Conservation (phyloP, 2,329 filamentous ascomycete species). For the Coniochaeta pulveracea region DNA sequence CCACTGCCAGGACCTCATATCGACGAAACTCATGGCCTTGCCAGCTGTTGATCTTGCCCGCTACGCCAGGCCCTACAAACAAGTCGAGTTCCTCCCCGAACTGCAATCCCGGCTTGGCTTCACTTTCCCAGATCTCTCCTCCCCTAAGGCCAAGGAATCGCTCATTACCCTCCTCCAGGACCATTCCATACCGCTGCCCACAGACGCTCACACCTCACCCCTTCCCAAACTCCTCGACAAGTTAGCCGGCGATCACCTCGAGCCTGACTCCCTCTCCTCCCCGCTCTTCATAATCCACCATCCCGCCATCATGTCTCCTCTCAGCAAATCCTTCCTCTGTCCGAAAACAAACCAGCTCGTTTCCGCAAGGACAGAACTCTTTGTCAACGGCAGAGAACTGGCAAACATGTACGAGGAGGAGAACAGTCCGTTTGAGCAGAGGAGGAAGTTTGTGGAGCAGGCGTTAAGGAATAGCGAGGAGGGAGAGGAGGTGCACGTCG, state of each 20-base stretch:
- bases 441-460: constrained; percentile 63
- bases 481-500: constrained; percentile 38
- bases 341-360: constrained; percentile 57
- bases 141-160: constrained; percentile 42
- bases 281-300: constrained; percentile 86
- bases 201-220: constrained; percentile 42
- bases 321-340: constrained; percentile 77
- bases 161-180: constrained; percentile 13
- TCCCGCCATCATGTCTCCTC: constrained; percentile 79
- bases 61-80: constrained; percentile 43
- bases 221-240: constrained; percentile 66
- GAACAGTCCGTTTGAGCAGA: constrained; percentile 81
- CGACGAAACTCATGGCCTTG: constrained; percentile 32
- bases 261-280: constrained; percentile 54
- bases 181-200: constrained; percentile 50
- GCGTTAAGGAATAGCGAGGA: constrained; percentile 17
- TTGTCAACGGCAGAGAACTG: constrained; percentile 68
- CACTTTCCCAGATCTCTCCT: constrained; percentile 51
- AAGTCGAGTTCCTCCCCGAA: constrained; percentile 72
- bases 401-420: constrained; percentile 99
- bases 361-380: constrained; percentile 75
- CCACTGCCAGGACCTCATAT: constrained; percentile 34
- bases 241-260: constrained; percentile 65
- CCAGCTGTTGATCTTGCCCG: constrained; percentile 33
- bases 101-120: constrained; percentile 59